phyloP scores from a whole-genome alignment of 495 filamentous ascomycete genomes.

The Hypoxylon fuscum region DNA sequence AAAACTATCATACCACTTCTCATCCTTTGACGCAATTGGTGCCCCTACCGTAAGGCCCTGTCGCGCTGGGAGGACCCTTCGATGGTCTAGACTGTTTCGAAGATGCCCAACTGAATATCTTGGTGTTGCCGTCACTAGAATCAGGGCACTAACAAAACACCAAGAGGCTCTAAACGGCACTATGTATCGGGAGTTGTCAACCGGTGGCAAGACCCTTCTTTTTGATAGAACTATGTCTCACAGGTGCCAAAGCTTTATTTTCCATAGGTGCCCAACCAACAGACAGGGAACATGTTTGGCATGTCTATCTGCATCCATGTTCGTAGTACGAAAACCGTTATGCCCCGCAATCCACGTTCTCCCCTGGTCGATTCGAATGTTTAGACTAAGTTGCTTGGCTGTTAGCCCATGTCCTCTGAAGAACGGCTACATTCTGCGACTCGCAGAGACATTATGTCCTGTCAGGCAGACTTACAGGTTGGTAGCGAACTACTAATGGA shows the following conservation, averaged over 20 bases:
- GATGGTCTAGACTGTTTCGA: conserved; percentile 19
- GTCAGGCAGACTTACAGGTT: too few relatives aligned
- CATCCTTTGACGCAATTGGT: not conserved
- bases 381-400: conserved; percentile 4
- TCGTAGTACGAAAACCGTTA: conserved; percentile 23
- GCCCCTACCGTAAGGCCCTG: conserved; percentile 1
- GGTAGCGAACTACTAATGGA: too few relatives aligned
- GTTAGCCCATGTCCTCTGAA: not conserved
- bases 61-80: not conserved
- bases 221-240: not conserved
- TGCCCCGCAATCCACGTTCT: conserved; percentile 29
- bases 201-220: conserved; percentile 5
- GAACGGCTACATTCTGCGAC: conserved; percentile 14
- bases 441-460: too few relatives aligned
- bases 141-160: not conserved
- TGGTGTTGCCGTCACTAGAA: too few relatives aligned
- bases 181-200: conserved; percentile 6
- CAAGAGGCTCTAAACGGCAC: not conserved
- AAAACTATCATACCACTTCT: conserved; percentile 15
- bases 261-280: conserved; percentile 1
- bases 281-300: conserved; percentile 38
- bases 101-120: not conserved
- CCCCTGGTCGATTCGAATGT: conserved; percentile 9
- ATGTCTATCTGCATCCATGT: conserved; percentile 16
- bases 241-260: not conserved